Evolutionary conservation across 768 basidiomycete species (phyloP).

Genomic region (Daedalea quercina): DNA sequence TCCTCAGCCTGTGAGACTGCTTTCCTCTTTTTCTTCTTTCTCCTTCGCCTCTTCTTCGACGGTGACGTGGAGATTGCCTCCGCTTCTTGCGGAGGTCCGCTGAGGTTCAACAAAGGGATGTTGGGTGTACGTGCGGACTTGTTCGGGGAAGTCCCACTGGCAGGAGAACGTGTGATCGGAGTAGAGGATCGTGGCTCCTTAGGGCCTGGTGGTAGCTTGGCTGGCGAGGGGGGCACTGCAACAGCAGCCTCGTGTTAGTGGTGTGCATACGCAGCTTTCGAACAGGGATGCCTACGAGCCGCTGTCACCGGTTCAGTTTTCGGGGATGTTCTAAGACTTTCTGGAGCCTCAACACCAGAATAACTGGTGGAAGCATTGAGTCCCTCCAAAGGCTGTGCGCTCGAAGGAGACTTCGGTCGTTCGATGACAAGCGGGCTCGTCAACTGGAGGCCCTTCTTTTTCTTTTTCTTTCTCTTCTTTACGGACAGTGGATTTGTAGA

Average conservation of each 20-base stretch:
- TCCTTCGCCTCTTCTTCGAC: slow-evolving; percentile 52
- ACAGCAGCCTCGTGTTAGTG: background rate
- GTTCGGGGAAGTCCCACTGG: slow-evolving; percentile 14
- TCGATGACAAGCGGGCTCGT: background rate
- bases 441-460: background rate
- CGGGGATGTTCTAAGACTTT: no score
- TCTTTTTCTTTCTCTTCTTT: background rate
- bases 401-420: background rate
- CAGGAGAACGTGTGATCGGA: background rate
- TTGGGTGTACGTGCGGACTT: background rate
- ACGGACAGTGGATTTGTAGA: background rate
- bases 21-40: slow-evolving; percentile 37
- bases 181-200: background rate
- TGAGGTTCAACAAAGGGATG: slow-evolving; percentile 48
- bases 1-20: slow-evolving; percentile 6
- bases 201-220: background rate
- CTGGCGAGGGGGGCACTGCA: background rate
- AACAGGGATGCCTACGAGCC: background rate
- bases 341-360: no score
- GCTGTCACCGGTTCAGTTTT: no score
- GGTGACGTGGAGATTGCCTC: slow-evolving; percentile 4
- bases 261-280: background rate
- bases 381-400: no score
- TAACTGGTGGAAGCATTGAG: no score
- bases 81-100: slow-evolving; percentile 35